Evolutionary conservation across 768 basidiomycete species (phyloP).

Genomic region (Mycena floridula): DNA sequence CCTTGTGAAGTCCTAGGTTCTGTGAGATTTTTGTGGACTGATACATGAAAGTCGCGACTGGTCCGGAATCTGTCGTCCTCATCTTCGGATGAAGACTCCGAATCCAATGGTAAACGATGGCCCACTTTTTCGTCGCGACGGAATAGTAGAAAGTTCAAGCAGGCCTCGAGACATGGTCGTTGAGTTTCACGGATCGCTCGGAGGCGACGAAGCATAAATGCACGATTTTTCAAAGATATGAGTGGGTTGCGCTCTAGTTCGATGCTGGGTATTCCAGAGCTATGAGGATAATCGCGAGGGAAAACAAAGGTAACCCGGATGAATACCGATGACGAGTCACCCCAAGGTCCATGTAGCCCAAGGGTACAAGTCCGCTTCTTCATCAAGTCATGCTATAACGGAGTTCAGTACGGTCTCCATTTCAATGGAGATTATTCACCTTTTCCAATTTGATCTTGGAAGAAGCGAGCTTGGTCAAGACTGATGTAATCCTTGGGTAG

Average conservation of each 20-base stretch:
- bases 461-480: slow-evolving; percentile 56
- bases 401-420: too few relatives aligned
- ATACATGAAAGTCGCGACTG: slow-evolving; percentile 44
- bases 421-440: too few relatives aligned
- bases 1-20: slow-evolving; percentile 87
- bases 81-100: slow-evolving; percentile 64
- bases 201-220: slow-evolving; percentile 73
- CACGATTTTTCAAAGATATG: slow-evolving; percentile 71
- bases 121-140: slow-evolving; percentile 46
- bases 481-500: slow-evolving; percentile 70
- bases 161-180: slow-evolving; percentile 82
- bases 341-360: slow-evolving; percentile 88
- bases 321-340: slow-evolving; percentile 77
- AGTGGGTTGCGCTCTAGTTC: slow-evolving; percentile 81
- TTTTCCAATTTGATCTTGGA: slow-evolving; percentile 84
- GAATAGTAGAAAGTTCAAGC: slow-evolving; percentile 76
- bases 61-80: slow-evolving; percentile 36
- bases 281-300: slow-evolving; percentile 74
- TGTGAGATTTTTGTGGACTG: slow-evolving; percentile 69
- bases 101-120: slow-evolving; percentile 33
- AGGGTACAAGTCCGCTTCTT: slow-evolving; percentile 80
- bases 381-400: slow-evolving; percentile 51
- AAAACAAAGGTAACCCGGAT: slow-evolving; percentile 88
- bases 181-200: slow-evolving; percentile 62
- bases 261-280: slow-evolving; percentile 56